Conservation (phyloP, 75 land plant species). For the Chamaecyparis obtusa region DNA sequence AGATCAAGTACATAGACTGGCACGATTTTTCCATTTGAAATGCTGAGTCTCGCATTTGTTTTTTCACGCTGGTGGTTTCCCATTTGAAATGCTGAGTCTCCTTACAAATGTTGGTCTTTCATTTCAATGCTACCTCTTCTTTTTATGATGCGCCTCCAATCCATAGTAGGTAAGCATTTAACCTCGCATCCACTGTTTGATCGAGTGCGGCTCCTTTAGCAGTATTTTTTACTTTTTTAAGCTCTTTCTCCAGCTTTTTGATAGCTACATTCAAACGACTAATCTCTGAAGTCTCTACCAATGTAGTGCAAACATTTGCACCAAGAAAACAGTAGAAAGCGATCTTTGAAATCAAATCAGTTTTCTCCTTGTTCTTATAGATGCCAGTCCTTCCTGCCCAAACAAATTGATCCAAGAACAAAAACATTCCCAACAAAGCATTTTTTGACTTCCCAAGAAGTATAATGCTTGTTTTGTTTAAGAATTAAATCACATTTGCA, state of each 20-base stretch:
- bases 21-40: too few relatives aligned
- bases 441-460: conserved; percentile 99
- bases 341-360: conserved; percentile 71
- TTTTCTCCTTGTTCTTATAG: conserved; percentile 87
- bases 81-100: too few relatives aligned
- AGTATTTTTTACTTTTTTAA: conserved; percentile 26
- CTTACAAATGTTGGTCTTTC: too few relatives aligned
- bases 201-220: too few relatives aligned
- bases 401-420: conserved; percentile 92
- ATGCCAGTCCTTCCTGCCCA: conserved; percentile 93
- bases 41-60: too few relatives aligned
- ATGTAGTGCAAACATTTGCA: conserved; percentile 42
- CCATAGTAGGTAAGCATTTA: too few relatives aligned
- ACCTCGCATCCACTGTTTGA: too few relatives aligned
- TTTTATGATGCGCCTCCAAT: too few relatives aligned
- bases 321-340: conserved; percentile 93
- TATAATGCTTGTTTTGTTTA: conserved; percentile 24
- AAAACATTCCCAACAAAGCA: conserved; percentile 86
- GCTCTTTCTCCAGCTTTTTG: conserved; percentile 50
- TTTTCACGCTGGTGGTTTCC: too few relatives aligned
- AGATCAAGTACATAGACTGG: too few relatives aligned
- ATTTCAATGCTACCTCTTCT: too few relatives aligned
- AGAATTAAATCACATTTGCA: background rate
- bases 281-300: conserved; percentile 60
- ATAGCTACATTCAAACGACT: conserved; percentile 35